Evolutionary conservation across 331 rosid species (phyloP).

Genomic region (Phaseolus coccineus): DNA sequence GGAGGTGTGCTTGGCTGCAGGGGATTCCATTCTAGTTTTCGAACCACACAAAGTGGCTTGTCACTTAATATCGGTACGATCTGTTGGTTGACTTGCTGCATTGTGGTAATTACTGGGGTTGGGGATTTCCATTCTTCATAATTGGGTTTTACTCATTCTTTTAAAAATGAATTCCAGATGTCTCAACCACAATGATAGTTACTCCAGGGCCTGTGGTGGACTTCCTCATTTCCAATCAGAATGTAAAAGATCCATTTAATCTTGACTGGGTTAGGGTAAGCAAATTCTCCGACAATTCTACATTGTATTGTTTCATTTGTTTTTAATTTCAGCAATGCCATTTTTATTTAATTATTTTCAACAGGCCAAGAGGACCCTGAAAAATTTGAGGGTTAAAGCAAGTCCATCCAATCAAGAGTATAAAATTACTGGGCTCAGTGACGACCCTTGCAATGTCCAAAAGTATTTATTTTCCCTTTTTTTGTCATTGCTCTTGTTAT

Average conservation of each 20-base stretch:
- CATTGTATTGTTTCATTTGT: background rate
- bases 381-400: conserved; percentile 76
- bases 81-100: background rate
- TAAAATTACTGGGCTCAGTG: conserved; percentile 91
- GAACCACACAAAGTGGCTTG: conserved; percentile 87
- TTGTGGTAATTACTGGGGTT: too few relatives aligned
- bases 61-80: conserved; percentile 78
- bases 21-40: conserved; percentile 94
- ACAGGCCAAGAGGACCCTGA: conserved; percentile 82
- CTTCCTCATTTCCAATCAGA: conserved; percentile 78
- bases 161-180: conserved; percentile 55
- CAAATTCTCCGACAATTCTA: background rate
- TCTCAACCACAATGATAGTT: conserved; percentile 90
- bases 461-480: conserved; percentile 40
- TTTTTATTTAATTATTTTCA: background rate
- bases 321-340: too few relatives aligned
- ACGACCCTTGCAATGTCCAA: conserved; percentile 75
- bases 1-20: conserved; percentile 93
- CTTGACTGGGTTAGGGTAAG: conserved; percentile 90
- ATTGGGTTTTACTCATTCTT: background rate
- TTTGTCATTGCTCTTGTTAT: background rate
- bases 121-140: background rate
- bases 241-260: conserved; percentile 69
- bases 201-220: conserved; percentile 93
- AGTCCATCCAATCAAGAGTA: conserved; percentile 76